phyloP scores from a whole-genome alignment of 2,329 filamentous ascomycete species.

The Elsinoe australis region DNA sequence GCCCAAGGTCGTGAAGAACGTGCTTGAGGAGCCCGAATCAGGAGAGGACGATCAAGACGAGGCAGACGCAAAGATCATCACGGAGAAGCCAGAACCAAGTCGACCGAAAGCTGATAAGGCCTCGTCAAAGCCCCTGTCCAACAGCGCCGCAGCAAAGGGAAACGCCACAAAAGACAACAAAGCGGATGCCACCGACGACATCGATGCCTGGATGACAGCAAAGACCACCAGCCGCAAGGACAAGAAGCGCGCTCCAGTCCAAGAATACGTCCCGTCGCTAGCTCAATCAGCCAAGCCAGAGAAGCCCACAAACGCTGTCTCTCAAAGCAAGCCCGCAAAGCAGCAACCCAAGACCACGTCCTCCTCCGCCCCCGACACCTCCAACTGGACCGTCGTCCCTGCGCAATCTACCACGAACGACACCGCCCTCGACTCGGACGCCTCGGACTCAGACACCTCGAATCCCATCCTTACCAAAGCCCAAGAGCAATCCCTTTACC shows the following conservation, averaged over 20 bases:
- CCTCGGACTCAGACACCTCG: constrained; percentile 30
- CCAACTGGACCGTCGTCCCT: constrained; percentile 39
- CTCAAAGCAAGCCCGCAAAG: constrained; percentile 1
- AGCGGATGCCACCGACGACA: not conserved
- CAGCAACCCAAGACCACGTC: constrained; percentile 17
- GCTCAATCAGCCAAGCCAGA: constrained; percentile 11
- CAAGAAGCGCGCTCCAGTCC: constrained; percentile 8
- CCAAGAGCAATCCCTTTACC: constrained; percentile 58
- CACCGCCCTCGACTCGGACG: constrained; percentile 24
- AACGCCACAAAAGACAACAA: constrained; percentile 5
- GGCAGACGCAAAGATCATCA: constrained; percentile 31
- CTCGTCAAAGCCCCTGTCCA: constrained; percentile 21
- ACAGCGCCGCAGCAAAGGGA: constrained; percentile 33
- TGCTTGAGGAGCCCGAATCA: constrained; percentile 53
- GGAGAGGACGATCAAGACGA: constrained; percentile 36
- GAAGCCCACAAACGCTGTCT: constrained; percentile 4
- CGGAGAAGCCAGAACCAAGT: constrained; percentile 25
- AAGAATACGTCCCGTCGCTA: constrained; percentile 21
- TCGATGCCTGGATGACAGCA: constrained; percentile 23
- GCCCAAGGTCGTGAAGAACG: constrained; percentile 34
- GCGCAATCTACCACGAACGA: constrained; percentile 26
- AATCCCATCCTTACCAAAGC: constrained; percentile 25
- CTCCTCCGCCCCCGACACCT: constrained; percentile 30
- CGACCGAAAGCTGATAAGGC: constrained; percentile 19
- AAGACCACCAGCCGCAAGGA: constrained; percentile 23